A percentile compares a stretch with the other conserved stretches of the same genome.
Conservation (phyloP, 2,329 filamentous ascomycete species). For the Alternaria ethzedia region DNA sequence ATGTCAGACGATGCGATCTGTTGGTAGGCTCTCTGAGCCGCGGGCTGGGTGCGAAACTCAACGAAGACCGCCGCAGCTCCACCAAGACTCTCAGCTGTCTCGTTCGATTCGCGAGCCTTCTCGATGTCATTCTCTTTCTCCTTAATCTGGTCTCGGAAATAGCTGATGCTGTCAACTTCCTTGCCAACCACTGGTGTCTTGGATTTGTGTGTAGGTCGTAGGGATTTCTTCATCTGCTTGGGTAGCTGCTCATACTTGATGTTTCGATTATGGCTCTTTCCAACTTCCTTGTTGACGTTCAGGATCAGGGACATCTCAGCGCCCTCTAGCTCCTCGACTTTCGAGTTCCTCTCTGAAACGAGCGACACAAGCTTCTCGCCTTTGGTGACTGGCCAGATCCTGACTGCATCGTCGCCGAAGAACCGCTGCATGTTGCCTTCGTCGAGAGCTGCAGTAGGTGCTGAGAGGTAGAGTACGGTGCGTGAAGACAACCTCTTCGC, state of each 20-base stretch:
- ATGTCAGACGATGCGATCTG: conserved; percentile 43
- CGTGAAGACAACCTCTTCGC: conserved; percentile 85
- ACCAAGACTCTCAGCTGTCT: conserved; percentile 60
- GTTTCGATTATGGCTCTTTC: conserved; percentile 60
- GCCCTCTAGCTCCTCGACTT: conserved; percentile 80
- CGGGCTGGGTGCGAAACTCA: conserved; percentile 82
- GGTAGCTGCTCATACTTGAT: conserved; percentile 58
- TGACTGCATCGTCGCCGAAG: conserved; percentile 80
- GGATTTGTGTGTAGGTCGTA: conserved; percentile 44
- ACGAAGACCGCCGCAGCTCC: conserved; percentile 84
- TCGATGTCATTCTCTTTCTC: conserved; percentile 76
- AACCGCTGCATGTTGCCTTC: conserved; percentile 78
- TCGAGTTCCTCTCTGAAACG: conserved; percentile 80
- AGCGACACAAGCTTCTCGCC: conserved; percentile 78
- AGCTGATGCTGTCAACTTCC: conserved; percentile 94
- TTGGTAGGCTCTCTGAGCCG: conserved; percentile 87
- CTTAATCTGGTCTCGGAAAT: conserved; percentile 79
- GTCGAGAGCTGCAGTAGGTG: conserved; percentile 79
- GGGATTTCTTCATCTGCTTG: conserved; percentile 69
- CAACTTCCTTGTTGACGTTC: conserved; percentile 74
- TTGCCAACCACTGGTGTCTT: conserved; percentile 68
- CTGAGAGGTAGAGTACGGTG: conserved; percentile 87
- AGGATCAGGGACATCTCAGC: conserved; percentile 88
- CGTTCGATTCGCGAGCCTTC: conserved; percentile 70
- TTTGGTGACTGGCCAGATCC: conserved; percentile 83